phyloP scores from a whole-genome alignment of 2,329 filamentous ascomycete species.

The Colletotrichum limetticola region DNA sequence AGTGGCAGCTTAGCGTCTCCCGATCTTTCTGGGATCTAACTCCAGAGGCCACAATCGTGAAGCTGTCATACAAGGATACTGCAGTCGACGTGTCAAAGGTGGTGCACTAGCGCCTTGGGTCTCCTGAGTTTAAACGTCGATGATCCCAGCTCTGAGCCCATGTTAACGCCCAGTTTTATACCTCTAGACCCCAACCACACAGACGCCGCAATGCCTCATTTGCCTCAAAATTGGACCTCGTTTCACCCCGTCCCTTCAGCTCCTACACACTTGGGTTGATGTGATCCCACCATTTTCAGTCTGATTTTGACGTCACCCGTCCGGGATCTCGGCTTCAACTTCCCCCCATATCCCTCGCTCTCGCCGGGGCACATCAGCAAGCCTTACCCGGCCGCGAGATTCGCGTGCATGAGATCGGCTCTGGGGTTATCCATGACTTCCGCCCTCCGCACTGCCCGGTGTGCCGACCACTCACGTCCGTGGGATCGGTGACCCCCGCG shows the following conservation, averaged over 20 bases:
- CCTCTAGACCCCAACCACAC: conserved; percentile 28
- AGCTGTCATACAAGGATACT: conserved; percentile 28
- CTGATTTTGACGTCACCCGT: conserved; percentile 28
- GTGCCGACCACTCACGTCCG: conserved; percentile 9
- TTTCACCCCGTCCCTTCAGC: conserved; percentile 22
- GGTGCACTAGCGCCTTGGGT: conserved; percentile 19
- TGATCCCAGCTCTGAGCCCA: conserved; percentile 11
- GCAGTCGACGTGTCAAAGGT: conserved; percentile 32
- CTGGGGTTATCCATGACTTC: conserved; percentile 14
- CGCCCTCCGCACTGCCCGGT: conserved; percentile 4
- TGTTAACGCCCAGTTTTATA: conserved; percentile 24
- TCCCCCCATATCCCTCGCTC: background rate
- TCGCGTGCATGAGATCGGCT: conserved; percentile 29
- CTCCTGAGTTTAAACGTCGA: conserved; percentile 17
- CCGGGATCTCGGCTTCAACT: conserved; percentile 27
- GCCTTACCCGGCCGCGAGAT: conserved; percentile 10
- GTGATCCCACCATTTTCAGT: conserved; percentile 12
- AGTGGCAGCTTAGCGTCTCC: background rate
- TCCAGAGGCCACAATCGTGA: conserved; percentile 11
- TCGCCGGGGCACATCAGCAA: background rate
- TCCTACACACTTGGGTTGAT: conserved; percentile 11
- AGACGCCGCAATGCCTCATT: conserved; percentile 33
- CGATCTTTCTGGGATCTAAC: conserved; percentile 26
- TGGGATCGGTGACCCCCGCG: background rate
- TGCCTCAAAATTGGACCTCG: conserved; percentile 28